Conservation (phyloP, 805 yeast genomes). For the Brettanomyces bruxellensis region DNA sequence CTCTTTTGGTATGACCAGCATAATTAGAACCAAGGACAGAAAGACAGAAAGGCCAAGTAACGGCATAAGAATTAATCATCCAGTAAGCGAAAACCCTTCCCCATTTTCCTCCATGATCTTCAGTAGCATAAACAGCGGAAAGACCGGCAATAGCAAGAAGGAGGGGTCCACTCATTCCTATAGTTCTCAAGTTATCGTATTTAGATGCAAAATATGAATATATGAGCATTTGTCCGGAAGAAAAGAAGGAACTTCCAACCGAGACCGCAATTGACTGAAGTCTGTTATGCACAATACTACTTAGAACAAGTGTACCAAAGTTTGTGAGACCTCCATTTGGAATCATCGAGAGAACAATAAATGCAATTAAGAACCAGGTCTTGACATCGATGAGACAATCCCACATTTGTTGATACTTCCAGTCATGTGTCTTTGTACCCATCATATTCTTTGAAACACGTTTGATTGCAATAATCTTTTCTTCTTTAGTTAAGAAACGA, state of each 20-base stretch:
- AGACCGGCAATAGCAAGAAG: conserved; percentile 18
- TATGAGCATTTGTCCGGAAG: conserved; percentile 16
- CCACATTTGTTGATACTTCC: conserved; percentile 16
- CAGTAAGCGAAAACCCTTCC: conserved; percentile 24
- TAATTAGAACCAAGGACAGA: conserved; percentile 10
- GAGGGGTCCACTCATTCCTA: conserved; percentile 16
- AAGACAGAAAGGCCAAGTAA: conserved; percentile 4
- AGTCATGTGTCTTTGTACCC: conserved; percentile 20
- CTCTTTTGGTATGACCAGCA: conserved; percentile 46
- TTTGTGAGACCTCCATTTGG: conserved; percentile 24
- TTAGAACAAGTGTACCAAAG: conserved; percentile 19
- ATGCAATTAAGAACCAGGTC: conserved; percentile 13
- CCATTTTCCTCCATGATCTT: conserved; percentile 17
- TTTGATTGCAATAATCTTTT: conserved; percentile 22
- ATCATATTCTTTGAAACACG: conserved; percentile 22
- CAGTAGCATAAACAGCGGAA: conserved; percentile 19
- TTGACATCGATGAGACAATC: conserved; percentile 16
- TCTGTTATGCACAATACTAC: conserved; percentile 11
- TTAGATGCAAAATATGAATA: conserved; percentile 9
- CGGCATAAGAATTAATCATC: conserved; percentile 21
- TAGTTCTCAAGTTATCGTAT: conserved; percentile 12
- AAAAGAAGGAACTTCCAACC: conserved; percentile 12
- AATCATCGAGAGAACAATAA: conserved; percentile 19
- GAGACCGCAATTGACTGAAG: conserved; percentile 11
- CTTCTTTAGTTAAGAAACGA: conserved; percentile 30